Base-by-base conservation (phyloP, 768 basidiomycete species). In the Phaffia tasmanica region DNA sequence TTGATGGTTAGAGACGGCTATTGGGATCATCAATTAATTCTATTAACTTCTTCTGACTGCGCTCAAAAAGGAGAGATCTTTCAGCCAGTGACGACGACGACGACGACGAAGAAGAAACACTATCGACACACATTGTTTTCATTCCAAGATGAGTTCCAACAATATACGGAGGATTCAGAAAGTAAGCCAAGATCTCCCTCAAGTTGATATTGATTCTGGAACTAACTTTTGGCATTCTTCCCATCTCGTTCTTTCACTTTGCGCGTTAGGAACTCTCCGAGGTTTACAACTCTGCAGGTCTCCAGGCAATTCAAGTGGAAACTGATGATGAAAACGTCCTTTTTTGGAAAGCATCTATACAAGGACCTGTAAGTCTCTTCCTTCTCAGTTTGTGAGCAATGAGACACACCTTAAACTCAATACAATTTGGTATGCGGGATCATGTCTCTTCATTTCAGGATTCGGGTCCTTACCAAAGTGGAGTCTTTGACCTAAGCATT, bases 291-390 rank as follows among this genome's bases (percentile, higher is more conserved):
- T 42, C 66, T 3, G 15, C 66, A 15, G 59, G 60, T 25, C 69
- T 72, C 18, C 51, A 70, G 15, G 69, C 71, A 32, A 71, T 77
- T 57, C 56, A 59, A 0, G 73, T 77, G 8, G 60, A 68, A n/a
- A 70, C 76, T 0, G 69, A 74, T n/a, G 76, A 77, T 27, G 69
- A 69, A 49, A 75, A 76, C 64, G 60, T 77, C 15, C 64, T 72
- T 15, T 54, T 64, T 11, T 77, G 76, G 76, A 63, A 67, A 47
- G 72, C 75, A 2, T 69, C 62, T 21, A 72, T 77, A 23, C 65
- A 61, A 2, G 76, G 76, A n/a, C 76, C 76, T 46, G 76, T 77
- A 61, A 60, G 75, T 72, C 1, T 23, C 47, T 6, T 49, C 2
- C 32, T 56, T n/a, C 46, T 51, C 63, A 21, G 3, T 42, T 16